Base-by-base conservation (phyloP, 179 eudicot species). In the Patellifolia procumbens region DNA sequence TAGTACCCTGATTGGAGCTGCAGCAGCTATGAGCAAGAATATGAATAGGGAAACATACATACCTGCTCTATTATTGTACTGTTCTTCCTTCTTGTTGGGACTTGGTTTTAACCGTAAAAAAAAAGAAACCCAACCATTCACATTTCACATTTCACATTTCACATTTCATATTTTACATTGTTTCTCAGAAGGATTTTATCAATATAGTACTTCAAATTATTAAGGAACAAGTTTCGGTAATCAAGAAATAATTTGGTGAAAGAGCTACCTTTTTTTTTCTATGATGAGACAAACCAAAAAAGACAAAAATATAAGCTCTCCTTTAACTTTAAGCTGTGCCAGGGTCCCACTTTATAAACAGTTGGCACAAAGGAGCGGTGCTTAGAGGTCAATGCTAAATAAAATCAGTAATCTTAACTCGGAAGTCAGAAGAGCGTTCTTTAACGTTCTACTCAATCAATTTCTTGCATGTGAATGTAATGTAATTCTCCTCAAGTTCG, bases 331-430 rank as follows among this genome's bases (percentile, higher is more conserved):
- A 6, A 17, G 34, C 24, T 29, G 68, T 22, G 15, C 32, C 31
- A 1, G 0, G 37, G 22, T 3, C 51, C 52, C 2, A 32, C 28
- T 13, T 12, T 66, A 49, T 16, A 65, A 49, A 52, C 72, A 39
- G 78, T 75, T 75, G 72, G 73, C 35, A 51, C 28, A 58, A 8
- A 51, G 63, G 43, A 56, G 62, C 71, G 76, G 80, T 69, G 80
- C 75, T 51, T 76, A n/a, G 55, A 78, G 62, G 75, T 3, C 45
- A 32, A n/a, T 1, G 8, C 34, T 46, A 43, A 12, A 51, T 5
- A 0, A 37, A 63, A 11, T 49, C 12, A 56, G 31, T 37, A 43
- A 52, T 48, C 53, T 24, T 7, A 8, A 66, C 10, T 42, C 17
- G 4, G 16, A 59, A 46, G 29, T 1, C 7, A 8, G 0, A 31